Percentiles rank a stretch among this genome's conserved stretches.
Evolutionary conservation across 2,329 filamentous ascomycete species (phyloP).

Genomic region (Aureobasidium sp.): DNA sequence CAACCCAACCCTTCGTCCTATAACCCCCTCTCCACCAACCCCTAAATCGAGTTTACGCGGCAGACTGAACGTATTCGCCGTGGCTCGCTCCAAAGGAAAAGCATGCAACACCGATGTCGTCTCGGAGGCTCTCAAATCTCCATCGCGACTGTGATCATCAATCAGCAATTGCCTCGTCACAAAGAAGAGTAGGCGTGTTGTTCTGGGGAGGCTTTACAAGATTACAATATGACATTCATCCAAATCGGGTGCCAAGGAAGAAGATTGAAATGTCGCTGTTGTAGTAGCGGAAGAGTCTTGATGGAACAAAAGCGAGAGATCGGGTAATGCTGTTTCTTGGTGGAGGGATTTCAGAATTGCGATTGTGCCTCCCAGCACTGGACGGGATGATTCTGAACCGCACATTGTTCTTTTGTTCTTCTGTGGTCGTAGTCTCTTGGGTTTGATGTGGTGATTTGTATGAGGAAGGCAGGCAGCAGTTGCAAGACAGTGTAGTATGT

Average conservation of each 20-base stretch:
- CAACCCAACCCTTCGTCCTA: constrained; percentile 24
- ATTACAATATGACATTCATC: constrained; percentile 20
- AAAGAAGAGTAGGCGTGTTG: background rate
- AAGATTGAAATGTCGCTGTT: constrained; percentile 22
- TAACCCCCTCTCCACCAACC: constrained; percentile 24
- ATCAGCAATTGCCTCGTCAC: background rate
- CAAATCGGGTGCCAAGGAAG: constrained; percentile 1
- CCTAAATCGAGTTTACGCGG: constrained; percentile 23
- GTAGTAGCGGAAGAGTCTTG: constrained; percentile 1
- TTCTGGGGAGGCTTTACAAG: constrained; percentile 18
- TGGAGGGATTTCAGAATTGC: constrained; percentile 22
- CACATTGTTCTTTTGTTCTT: constrained; percentile 20
- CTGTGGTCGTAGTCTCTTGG: background rate
- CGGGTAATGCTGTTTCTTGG: constrained; percentile 14
- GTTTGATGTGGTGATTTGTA: background rate
- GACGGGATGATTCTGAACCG: constrained; percentile 18
- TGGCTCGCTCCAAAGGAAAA: background rate
- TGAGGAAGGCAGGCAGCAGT: too few relatives aligned
- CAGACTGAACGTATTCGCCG: constrained; percentile 18
- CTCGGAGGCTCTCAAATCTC: constrained; percentile 19
- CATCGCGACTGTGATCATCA: constrained; percentile 20
- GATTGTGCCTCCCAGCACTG: constrained; percentile 24
- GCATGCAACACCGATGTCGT: constrained; percentile 4
- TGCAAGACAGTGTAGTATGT: too few relatives aligned
- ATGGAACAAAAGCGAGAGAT: constrained; percentile 22